phyloP scores from a whole-genome alignment of 306 rosid genomes.

The Mucuna pruriens region DNA sequence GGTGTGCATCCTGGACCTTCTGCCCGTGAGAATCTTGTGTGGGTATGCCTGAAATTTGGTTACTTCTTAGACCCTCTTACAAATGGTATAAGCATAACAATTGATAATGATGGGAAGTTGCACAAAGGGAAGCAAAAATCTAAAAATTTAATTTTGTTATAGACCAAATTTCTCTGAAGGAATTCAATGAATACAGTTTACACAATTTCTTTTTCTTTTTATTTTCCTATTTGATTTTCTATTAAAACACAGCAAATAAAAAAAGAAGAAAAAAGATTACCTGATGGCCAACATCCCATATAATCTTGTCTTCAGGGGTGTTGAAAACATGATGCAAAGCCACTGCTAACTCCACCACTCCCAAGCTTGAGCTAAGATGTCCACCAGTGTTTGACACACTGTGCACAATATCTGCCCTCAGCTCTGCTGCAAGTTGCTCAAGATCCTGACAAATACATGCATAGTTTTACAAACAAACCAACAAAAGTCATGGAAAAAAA shows the following conservation, averaged over 20 bases:
- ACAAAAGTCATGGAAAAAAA: background rate
- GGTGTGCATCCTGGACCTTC: conserved; percentile 87
- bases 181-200: background rate
- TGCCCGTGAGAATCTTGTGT: conserved; percentile 95
- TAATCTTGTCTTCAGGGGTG: conserved; percentile 85
- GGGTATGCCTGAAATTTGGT: conserved; percentile 78
- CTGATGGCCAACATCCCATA: conserved; percentile 99
- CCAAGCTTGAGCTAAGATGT: conserved; percentile 95
- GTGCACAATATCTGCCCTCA: conserved; percentile 79
- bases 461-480: background rate
- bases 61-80: conserved; percentile 41
- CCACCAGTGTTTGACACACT: conserved; percentile 77
- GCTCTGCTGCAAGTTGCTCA: conserved; percentile 81
- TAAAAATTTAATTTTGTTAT: background rate
- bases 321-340: conserved; percentile 88
- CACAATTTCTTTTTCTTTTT: background rate
- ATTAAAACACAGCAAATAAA: background rate
- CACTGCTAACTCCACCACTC: conserved; percentile 86
- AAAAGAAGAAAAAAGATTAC: conserved; percentile 32
- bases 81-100: background rate
- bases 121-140: background rate
- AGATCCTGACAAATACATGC: conserved; percentile 62
- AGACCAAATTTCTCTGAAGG: conserved; percentile 4
- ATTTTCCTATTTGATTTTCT: background rate
- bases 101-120: background rate